phyloP scores from a whole-genome alignment of 164 flowering plant species.

The Amborella trichopoda region DNA sequence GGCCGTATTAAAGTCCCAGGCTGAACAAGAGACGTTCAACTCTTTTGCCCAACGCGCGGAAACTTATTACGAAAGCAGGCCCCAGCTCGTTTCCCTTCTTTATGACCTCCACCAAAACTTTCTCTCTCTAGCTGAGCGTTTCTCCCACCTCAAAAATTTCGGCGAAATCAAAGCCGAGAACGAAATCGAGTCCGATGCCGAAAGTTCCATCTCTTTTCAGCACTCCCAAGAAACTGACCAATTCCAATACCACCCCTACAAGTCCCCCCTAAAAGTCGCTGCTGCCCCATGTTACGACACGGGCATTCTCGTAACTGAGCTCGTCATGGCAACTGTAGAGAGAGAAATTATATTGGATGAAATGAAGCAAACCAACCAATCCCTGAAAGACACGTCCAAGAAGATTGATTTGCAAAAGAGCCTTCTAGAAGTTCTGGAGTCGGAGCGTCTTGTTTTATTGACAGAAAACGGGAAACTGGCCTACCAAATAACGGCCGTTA shows the following conservation, averaged over 20 bases:
- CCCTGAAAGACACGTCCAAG: conserved; percentile 20
- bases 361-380: conserved; percentile 11
- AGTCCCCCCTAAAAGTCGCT: neutral
- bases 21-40: conserved; percentile 24
- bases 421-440: conserved; percentile 59
- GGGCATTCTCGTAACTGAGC: conserved; percentile 27
- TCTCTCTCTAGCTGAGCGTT: conserved; percentile 50
- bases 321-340: conserved; percentile 42
- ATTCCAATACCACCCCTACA: neutral
- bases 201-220: conserved; percentile 56
- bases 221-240: neutral
- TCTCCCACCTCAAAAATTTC: conserved; percentile 6
- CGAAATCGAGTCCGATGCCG: conserved; percentile 33
- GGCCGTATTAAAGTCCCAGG: conserved; percentile 8
- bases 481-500: conserved; percentile 23
- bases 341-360: conserved; percentile 29
- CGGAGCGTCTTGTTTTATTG: conserved; percentile 55
- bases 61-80: conserved; percentile 61
- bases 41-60: conserved; percentile 69
- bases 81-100: conserved; percentile 54
- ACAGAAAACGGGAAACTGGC: conserved; percentile 50
- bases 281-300: neutral
- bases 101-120: conserved; percentile 58
- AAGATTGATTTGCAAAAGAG: conserved; percentile 60
- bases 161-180: neutral